Conservation (phyloP, 2,329 filamentous ascomycete species). For the Cordyceps militaris region DNA sequence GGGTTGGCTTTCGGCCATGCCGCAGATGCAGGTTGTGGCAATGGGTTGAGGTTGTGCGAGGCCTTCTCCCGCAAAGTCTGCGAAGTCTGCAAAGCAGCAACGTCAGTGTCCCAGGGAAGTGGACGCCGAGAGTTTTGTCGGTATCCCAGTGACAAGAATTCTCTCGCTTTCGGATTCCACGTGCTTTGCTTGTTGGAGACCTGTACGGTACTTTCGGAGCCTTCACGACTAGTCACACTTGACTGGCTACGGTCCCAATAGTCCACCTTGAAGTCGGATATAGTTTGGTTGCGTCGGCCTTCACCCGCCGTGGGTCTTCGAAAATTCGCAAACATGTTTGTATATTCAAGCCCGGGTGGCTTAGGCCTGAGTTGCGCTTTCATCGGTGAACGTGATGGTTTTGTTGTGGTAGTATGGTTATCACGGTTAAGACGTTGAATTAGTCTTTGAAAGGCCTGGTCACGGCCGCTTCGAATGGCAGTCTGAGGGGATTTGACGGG, state of each 20-base stretch:
- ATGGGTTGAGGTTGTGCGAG: not conserved
- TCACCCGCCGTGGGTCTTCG: not conserved
- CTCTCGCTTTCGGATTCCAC: conserved; percentile 28
- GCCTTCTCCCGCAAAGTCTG: not conserved
- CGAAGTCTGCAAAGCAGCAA: not conserved
- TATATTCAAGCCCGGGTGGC: not conserved
- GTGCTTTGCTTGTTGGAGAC: conserved; percentile 12
- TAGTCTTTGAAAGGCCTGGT: conserved; percentile 4
- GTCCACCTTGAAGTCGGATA: conserved; percentile 8
- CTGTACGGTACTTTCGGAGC: conserved; percentile 2
- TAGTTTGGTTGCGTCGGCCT: conserved; percentile 7
- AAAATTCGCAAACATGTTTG: not conserved
- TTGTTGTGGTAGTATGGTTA: not conserved
- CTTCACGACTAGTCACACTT: not conserved
- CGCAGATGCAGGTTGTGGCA: not conserved
- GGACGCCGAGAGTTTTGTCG: not conserved
- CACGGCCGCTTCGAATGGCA: conserved; percentile 1
- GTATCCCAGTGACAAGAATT: conserved; percentile 25
- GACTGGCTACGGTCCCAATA: conserved; percentile 7
- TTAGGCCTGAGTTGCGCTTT: not conserved
- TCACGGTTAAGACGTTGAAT: conserved; percentile 5
- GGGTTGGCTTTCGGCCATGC: not conserved
- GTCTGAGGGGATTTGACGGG: not conserved
- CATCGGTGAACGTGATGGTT: not conserved
- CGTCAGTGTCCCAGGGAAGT: not conserved